Conservation (phyloP, 495 filamentous ascomycete genomes). For the Daldinia loculata region DNA sequence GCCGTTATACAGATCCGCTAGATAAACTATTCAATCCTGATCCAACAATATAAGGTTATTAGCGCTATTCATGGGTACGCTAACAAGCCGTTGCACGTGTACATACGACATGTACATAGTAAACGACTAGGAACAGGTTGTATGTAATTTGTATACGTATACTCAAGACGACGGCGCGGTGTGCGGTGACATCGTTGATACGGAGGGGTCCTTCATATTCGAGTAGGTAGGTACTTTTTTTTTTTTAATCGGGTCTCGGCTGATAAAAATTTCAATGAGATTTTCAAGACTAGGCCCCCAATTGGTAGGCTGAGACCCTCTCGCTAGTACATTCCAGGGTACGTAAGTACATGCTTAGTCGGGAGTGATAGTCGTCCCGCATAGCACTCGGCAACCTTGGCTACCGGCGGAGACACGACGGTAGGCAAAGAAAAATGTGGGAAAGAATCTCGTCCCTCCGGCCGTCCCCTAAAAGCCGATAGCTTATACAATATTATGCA, state of each 20-base stretch:
- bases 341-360: conserved; percentile 8
- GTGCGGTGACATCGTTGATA: background rate
- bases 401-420: background rate
- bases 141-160: background rate
- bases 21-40: conserved; percentile 32
- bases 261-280: background rate
- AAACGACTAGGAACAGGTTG: background rate
- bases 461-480: conserved; percentile 5
- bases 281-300: conserved; percentile 32
- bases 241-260: conserved; percentile 20
- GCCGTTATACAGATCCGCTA: conserved; percentile 38
- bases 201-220: background rate
- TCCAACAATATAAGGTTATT: conserved; percentile 12
- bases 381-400: conserved; percentile 22
- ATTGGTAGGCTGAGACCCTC: conserved; percentile 30
- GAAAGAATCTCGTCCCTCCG: conserved; percentile 1
- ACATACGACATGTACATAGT: background rate
- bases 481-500: conserved; percentile 20
- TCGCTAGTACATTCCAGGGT: background rate
- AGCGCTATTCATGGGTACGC: conserved; percentile 6
- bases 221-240: background rate
- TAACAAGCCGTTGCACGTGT: conserved; percentile 5
- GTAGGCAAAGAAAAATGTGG: conserved; percentile 12
- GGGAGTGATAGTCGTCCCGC: conserved; percentile 28
- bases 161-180: background rate